A percentile compares a stretch with the other conserved stretches of the same genome.
Conservation (phyloP, 2,329 filamentous ascomycete genomes). For the Alternaria solani region DNA sequence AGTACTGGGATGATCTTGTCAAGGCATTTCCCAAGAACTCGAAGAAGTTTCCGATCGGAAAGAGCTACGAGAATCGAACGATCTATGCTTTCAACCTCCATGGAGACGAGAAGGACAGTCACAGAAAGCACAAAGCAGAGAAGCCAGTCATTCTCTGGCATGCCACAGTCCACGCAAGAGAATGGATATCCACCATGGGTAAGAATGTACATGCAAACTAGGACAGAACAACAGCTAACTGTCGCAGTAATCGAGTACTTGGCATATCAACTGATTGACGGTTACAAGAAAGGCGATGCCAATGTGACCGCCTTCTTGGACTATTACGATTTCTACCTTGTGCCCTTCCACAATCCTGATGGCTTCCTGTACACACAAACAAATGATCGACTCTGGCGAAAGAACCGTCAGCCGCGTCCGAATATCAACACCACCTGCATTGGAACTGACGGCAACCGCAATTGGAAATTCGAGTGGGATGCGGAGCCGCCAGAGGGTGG, state of each 20-base stretch:
- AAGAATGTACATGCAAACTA: slow-evolving; percentile 16
- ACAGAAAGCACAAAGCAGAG: slow-evolving; percentile 11
- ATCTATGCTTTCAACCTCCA: slow-evolving; percentile 41
- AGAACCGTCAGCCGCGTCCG: slow-evolving; percentile 45
- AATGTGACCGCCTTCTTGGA: slow-evolving; percentile 42
- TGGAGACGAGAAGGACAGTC: slow-evolving; percentile 31
- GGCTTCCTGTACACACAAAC: slow-evolving; percentile 48
- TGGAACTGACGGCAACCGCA: slow-evolving; percentile 48
- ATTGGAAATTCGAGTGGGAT: slow-evolving; percentile 46
- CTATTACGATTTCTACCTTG: slow-evolving; percentile 44
- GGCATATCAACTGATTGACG: slow-evolving; percentile 38
- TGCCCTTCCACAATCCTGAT: slow-evolving; percentile 46
- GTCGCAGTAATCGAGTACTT: slow-evolving; percentile 42
- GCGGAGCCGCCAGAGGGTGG: slow-evolving; percentile 37
- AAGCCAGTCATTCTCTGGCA: slow-evolving; percentile 48
- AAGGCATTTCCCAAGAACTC: slow-evolving; percentile 38
- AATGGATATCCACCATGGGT: slow-evolving; percentile 27
- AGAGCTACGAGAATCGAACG: slow-evolving; percentile 42
- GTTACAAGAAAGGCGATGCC: slow-evolving; percentile 35
- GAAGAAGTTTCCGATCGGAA: slow-evolving; percentile 37
- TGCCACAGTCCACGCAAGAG: slow-evolving; percentile 45
- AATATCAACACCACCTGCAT: slow-evolving; percentile 38
- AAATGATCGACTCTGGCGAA: slow-evolving; percentile 47
- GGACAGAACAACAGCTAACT: background rate
- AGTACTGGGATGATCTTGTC: slow-evolving; percentile 43